Evolutionary conservation across 352 stramenopile genomes (phyloP), one percentile per base, ranked within the genome.

Genomic region (Phytophthora europaea): DNA sequence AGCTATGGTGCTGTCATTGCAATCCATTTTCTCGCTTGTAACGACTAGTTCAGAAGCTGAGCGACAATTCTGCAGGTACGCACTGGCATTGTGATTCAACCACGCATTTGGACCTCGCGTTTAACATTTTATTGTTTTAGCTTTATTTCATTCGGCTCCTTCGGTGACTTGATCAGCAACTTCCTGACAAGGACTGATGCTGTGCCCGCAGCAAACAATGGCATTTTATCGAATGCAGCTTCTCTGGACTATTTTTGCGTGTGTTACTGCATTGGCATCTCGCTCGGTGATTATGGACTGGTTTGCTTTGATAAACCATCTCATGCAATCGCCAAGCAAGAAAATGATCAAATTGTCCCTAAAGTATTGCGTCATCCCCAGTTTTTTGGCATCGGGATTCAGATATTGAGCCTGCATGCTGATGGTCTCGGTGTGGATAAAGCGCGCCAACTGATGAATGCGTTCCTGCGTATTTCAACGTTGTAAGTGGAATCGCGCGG

Each of bases 401-500:
- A 84, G 48, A 33, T 84, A 12, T 57, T 81, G 53, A 76, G 67
- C 64, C 34, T 77, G 13, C 75, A 63, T 55, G 63, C 56, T 38
- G 47, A 40, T 28, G 18, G 57, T 13, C 53, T 84, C 15, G 56
- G 64, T 40, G 18, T 10, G 4, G 59, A 61, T 18, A 51, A 40
- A 40, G 45, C 64, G 6, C 22, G n/a, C 55, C 34, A 69, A 34
- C 55, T 84, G 23, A 65, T 70, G 61, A 58, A 26, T 16, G 47
- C 18, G 34, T 66, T 67, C 38, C 40, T 70, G 16, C 40, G 50
- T 20, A 66, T 79, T 50, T 59, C 72, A 33, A 63, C 23, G 10
- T 70, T 75, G 72, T 79, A 76, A 47, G 72, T 79, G 52, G 53
- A 22, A 53, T n/a, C 54, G 54, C 38, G 10, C 20, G 58, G 43